phyloP scores from a whole-genome alignment of 306 rosid species.

The Quercus gilva region DNA sequence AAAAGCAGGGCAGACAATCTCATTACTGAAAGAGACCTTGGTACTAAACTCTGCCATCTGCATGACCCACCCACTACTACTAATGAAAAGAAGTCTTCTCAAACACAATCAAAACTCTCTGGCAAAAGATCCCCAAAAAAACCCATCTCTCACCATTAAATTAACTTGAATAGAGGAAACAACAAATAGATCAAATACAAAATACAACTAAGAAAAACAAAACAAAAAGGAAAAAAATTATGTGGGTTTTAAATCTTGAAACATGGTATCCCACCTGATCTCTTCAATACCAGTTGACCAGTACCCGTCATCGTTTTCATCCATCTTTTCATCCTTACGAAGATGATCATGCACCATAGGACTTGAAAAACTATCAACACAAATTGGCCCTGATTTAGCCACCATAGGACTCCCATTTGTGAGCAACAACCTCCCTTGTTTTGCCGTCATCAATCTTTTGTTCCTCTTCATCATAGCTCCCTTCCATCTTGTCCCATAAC shows the following conservation, averaged over 20 bases:
- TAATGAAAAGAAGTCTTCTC: conserved; percentile 5
- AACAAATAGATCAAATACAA: background rate
- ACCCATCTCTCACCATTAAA: conserved; percentile 70
- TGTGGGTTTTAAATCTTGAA: conserved; percentile 86
- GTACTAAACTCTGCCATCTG: conserved; percentile 45
- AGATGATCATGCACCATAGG: conserved; percentile 52
- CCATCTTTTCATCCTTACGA: conserved; percentile 37
- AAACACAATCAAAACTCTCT: conserved; percentile 22
- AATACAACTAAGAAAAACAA: background rate
- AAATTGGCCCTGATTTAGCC: conserved; percentile 29
- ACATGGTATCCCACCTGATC: conserved; percentile 91
- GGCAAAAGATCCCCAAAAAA: conserved; percentile 71
- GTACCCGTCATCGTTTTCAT: conserved; percentile 44
- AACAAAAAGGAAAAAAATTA: conserved; percentile 4
- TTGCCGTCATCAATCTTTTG: conserved; percentile 37
- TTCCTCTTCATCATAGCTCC: conserved; percentile 60
- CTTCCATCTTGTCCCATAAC: conserved; percentile 45
- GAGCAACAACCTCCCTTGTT: conserved; percentile 53
- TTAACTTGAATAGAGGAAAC: background rate
- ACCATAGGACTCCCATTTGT: conserved; percentile 49
- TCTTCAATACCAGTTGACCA: conserved; percentile 77
- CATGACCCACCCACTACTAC: conserved; percentile 47
- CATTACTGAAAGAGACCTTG: conserved; percentile 35
- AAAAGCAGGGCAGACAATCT: conserved; percentile 30
- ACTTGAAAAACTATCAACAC: conserved; percentile 47